phyloP scores from a whole-genome alignment of 2,329 filamentous ascomycete species.

The Simplicillium sp. region DNA sequence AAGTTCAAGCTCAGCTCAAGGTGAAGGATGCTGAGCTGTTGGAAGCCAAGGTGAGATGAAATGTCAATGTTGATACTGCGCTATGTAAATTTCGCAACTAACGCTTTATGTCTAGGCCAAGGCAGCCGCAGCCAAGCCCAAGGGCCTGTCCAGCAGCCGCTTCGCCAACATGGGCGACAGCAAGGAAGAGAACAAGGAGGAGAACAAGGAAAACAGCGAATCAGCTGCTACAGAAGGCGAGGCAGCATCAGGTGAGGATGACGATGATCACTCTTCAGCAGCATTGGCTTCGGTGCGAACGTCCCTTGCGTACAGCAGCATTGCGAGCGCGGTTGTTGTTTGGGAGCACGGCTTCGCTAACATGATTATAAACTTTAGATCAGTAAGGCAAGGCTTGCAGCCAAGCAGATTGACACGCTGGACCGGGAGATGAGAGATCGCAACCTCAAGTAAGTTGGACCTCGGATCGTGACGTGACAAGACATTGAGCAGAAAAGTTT shows the following conservation, averaged over 20 bases:
- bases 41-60: conserved; percentile 43
- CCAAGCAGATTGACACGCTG: conserved; percentile 41
- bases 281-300: conserved; percentile 59
- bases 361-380: conserved; percentile 21
- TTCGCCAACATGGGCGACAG: conserved; percentile 34
- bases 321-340: conserved; percentile 13
- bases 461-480: too few species aligned
- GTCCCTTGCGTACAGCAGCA: conserved; percentile 35
- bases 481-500: too few species aligned
- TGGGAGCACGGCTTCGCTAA: conserved; percentile 1
- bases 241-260: conserved; percentile 48
- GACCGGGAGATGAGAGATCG: conserved; percentile 47
- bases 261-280: conserved; percentile 52
- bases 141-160: conserved; percentile 45
- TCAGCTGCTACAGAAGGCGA: conserved; percentile 22
- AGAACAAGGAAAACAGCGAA: neutral
- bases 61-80: too few species aligned
- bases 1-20: conserved; percentile 46
- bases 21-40: conserved; percentile 56
- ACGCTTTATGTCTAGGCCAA: conserved; percentile 27
- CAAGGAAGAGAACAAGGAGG: conserved; percentile 11
- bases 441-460: conserved; percentile 32
- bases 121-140: conserved; percentile 30
- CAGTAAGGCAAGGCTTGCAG: conserved; percentile 32
- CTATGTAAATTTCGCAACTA: neutral